Conservation (phyloP, 768 basidiomycete genomes). For the Boletus pseudopeckii region DNA sequence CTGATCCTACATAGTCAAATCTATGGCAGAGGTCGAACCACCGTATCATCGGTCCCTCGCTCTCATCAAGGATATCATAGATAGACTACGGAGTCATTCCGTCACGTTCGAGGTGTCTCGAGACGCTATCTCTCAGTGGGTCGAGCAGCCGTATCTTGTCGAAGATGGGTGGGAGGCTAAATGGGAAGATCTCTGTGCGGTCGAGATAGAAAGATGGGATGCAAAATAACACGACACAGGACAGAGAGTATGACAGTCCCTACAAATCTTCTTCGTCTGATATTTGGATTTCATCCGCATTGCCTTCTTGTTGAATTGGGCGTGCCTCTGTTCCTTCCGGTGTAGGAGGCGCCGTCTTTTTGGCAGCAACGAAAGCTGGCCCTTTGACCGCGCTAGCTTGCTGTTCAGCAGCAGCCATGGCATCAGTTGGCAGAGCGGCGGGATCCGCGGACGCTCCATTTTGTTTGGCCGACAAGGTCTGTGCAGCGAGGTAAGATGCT, state of each 20-base stretch:
- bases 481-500: slow-evolving; percentile 87
- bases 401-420: slow-evolving; percentile 85
- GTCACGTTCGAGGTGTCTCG: slow-evolving; percentile 69
- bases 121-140: slow-evolving; percentile 61
- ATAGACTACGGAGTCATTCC: slow-evolving; percentile 59
- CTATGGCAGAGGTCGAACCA: slow-evolving; percentile 51
- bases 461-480: slow-evolving; percentile 70
- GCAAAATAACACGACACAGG: slow-evolving; percentile 24
- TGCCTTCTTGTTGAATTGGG: slow-evolving; percentile 35
- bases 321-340: slow-evolving; percentile 39
- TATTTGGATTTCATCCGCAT: slow-evolving; percentile 85
- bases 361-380: slow-evolving; percentile 78
- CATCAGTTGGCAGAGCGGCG: slow-evolving; percentile 50
- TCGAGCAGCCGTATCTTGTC: slow-evolving; percentile 62
- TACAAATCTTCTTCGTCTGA: slow-evolving; percentile 77
- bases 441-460: slow-evolving; percentile 48
- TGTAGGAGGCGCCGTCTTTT: slow-evolving; percentile 42
- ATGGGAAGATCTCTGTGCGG: slow-evolving; percentile 77
- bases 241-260: slow-evolving; percentile 17
- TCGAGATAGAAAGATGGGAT: slow-evolving; percentile 76
- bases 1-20: slow-evolving; percentile 43
- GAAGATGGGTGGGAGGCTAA: slow-evolving; percentile 65
- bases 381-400: slow-evolving; percentile 55
- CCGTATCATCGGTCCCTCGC: slow-evolving; percentile 67
- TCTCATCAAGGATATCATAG: slow-evolving; percentile 53